phyloP scores from a whole-genome alignment of 2,329 filamentous ascomycete genomes.

The Aspergillus tanneri region DNA sequence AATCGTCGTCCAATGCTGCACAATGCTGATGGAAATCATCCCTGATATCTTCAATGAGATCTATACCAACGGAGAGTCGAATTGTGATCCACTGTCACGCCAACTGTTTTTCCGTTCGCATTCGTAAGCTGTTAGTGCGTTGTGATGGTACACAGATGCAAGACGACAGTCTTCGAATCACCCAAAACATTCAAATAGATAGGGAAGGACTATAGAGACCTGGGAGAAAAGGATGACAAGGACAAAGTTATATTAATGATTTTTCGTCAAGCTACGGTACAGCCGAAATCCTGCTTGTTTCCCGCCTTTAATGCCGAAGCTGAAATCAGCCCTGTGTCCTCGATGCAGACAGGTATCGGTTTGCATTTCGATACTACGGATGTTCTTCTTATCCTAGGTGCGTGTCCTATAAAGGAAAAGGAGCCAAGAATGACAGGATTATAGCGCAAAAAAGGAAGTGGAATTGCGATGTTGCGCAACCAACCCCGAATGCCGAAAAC shows the following conservation, averaged over 20 bases:
- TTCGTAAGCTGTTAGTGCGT: not conserved
- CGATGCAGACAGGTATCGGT: not conserved
- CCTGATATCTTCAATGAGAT: not conserved
- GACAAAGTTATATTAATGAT: not conserved
- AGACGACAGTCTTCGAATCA: not conserved
- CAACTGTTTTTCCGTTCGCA: not conserved
- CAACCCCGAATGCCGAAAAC: no score
- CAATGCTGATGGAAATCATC: not conserved
- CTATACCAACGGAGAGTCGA: not conserved
- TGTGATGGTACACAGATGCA: not conserved
- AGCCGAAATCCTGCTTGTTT: not conserved
- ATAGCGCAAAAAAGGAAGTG: not conserved
- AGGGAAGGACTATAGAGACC: not conserved
- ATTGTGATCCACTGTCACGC: not conserved
- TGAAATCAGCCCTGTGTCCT: not conserved
- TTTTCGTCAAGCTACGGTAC: not conserved
- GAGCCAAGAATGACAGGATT: not conserved
- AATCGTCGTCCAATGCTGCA: not conserved
- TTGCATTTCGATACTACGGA: not conserved
- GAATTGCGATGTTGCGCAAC: no score
- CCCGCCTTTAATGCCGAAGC: not conserved
- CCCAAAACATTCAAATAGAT: not conserved
- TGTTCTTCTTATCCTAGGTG: not conserved
- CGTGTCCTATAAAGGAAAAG: not conserved
- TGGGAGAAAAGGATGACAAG: not conserved